Base-by-base conservation (phyloP, 805 yeast species). In the Candida vaughaniae region DNA sequence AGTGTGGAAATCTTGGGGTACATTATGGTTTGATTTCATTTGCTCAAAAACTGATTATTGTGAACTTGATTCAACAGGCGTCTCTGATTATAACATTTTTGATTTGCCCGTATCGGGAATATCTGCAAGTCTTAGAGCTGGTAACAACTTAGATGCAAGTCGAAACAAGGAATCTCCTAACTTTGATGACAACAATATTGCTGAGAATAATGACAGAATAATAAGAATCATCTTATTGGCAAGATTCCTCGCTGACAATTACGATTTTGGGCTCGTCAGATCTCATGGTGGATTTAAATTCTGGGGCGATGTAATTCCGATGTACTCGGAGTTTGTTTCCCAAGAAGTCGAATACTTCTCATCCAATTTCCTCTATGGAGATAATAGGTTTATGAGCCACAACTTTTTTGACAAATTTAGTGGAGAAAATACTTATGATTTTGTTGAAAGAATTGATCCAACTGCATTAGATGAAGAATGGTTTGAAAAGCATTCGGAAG, bases 1-100 rank as follows among this genome's bases (percentile, higher is more conserved):
- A 58, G 83, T 80, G 15, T 85, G 90, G 90, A 81, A 80, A 53
- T 80, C 89, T 51, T 84, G 91, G 88, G 95, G 95, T 2, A 75
- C 88, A 0, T 55, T 85, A 28, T 85, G 93, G 91, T 85, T 77
- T 59, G 90, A 85, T 56, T 62, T 64, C 17, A 64, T 85, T 26
- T 52, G 64, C 11, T 55, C 69, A 29, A 84, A 82, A 51, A 66
- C 63, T 4, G 85, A 79, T 46, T 75, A 72, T 45, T 60, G 60
- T 27, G 73, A 66, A 31, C 60, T 67, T 23, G 67, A 60, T 31
- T 70, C 71, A 16, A 75, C 82, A 3, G 88, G 89, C 7, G 73
- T 82, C n/a, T 56, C 58, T 31, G 75, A 73, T 39, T 42, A 49
- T 20, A 71, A 73, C 45, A 65, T 79, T 39, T 75, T 81, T 52